These are phyloP conservation scores for Helianthus annuus DNA, from an alignment of 129 eudicot species.

Conservation along the genomic window HanXRQr2.0-SUNRISE NC_035448.2:124038325-124038824, in stretches of 20 bases:
- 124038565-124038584: conserved; percentile 18
- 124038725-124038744: conserved; percentile 62
- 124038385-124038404: too few relatives aligned
- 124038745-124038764: conserved; percentile 59
- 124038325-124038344: too few relatives aligned
- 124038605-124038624: conserved; percentile 67
- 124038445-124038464: too few relatives aligned
- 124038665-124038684: conserved; percentile 54
- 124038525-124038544: neutral
- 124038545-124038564: too few relatives aligned
- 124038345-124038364: too few relatives aligned
- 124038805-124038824: conserved; percentile 70
- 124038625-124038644: conserved; percentile 85
- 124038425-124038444: too few relatives aligned
- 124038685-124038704: conserved; percentile 61
- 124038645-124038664: conserved; percentile 67
- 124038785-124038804: conserved; percentile 32
- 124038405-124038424: too few relatives aligned
- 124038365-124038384: too few relatives aligned
- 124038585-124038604: conserved; percentile 37
- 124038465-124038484: too few relatives aligned
- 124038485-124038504: neutral
- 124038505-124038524: conserved; percentile 21
- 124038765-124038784: conserved; percentile 43
- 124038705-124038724: conserved; percentile 61